A percentile compares a stretch with the other conserved stretches of the same genome.
Evolutionary conservation across 169 alveolate species (phyloP).

Genomic region (Toxoplasma gondii): DNA sequence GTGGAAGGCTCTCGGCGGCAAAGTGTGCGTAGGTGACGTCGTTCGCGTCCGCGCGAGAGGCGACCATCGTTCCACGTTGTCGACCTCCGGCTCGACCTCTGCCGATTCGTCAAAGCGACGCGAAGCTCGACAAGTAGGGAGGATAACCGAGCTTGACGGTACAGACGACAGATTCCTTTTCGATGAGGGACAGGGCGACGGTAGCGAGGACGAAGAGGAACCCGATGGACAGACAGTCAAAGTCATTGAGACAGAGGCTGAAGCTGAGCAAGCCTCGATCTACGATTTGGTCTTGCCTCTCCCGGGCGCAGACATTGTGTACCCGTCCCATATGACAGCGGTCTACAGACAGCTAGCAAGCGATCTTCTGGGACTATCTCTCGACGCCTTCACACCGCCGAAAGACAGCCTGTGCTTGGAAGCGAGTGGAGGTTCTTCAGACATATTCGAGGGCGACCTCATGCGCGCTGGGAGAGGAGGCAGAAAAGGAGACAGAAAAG

Average conservation of each 20-base stretch:
- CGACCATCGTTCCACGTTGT: not conserved
- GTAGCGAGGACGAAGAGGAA: not conserved
- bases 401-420: not conserved
- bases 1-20: not conserved
- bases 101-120: not conserved
- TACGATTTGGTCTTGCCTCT: conserved; percentile 60
- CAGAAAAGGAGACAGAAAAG: not conserved
- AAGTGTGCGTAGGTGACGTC: conserved; percentile 36
- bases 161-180: not conserved
- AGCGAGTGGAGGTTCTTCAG: not conserved
- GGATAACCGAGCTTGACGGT: too few species aligned
- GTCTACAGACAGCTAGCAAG: conserved; percentile 30
- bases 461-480: not conserved
- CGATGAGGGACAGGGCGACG: not conserved
- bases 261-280: conserved; percentile 4
- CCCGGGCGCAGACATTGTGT: conserved; percentile 29
- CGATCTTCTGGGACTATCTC: not conserved
- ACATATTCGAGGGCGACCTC: not conserved
- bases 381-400: conserved; percentile 9
- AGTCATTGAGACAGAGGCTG: conserved; percentile 18
- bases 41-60: not conserved
- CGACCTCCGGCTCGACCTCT: not conserved
- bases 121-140: not conserved
- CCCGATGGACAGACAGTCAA: not conserved
- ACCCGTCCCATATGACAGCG: conserved; percentile 16